Evolutionary conservation across 148 eudicot genomes (phyloP), one percentile per base, ranked within the genome.

Genomic region (Spergularia marina): DNA sequence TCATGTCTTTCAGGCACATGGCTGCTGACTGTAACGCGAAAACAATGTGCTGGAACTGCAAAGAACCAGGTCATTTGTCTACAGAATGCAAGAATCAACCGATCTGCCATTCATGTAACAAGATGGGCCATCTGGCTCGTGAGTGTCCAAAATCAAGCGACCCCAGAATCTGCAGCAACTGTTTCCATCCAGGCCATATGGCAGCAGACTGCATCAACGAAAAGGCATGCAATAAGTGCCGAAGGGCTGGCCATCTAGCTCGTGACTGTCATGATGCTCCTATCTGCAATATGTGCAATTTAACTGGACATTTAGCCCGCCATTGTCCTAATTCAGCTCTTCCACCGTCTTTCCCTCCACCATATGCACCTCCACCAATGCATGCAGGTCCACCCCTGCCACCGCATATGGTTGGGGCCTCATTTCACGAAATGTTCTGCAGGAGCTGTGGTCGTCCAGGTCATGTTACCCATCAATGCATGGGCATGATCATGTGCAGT

Each of bases 31-130:
- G 86, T 64, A 84, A 74, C 59, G 68, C 86, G 21, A 84, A 84
- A 74, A 84, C 84, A 40, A 84, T 84, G 86, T 81, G 86, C 58
- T 84, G 86, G 86, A 84, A 84, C 71, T 84, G 86, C 72, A 84
- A 84, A 76, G 84, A 84, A 72, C 79, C 86, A 5, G 86, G 86
- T 9, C 86, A 84, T 40, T 77, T 84, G 1, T 84, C 86, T 8
- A 81, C 86, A 4, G 84, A 84, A 67, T 84, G 86, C 73, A 71
- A 65, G 49, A 78, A 81, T 30, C 81, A 84, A 66, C 86, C 86
- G 9, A 84, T 84, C 25, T 84, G 86, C 55, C 86, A 84, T 73
- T 84, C 83, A 4, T 80, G 86, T 55, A 81, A 84, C 39, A 84
- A 81, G 74, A 84, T 84, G 84, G 84, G 86, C 5, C 86, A 84